Base-by-base conservation (phyloP, 1,139 yeast genomes). In the Nadsonia starkeyi-henricii region DNA sequence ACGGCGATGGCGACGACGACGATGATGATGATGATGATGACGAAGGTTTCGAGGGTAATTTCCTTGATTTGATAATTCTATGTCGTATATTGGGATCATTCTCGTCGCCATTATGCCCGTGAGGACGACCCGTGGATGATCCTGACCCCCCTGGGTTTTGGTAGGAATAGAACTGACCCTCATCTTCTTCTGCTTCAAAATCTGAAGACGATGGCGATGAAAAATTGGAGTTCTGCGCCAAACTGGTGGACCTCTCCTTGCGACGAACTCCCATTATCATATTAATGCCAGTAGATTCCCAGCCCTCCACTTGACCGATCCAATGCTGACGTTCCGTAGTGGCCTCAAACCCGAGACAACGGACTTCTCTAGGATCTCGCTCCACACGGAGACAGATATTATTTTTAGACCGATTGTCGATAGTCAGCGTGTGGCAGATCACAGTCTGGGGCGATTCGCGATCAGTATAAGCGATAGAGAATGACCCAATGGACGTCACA, bases 301-400 rank as follows among this genome's bases (percentile, higher is more conserved):
- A 85, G 20, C 79, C 78, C 57, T 79, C 85, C 9, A 84, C 78
- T 51, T 75, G 66, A 43, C 74, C 72, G 48, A 77, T 70, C 79
- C 85, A 81, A 62, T 78, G 77, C 54, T 78, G 83, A 49, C 77
- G 77, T 58, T 85, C 95, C 20, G 74, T 71, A 2, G 79, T 86
- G 0, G 83, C 78, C 53, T 79, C 85, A 59, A 85, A 83, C 43
- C 95, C 95, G 43, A 82, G 71, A 66, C 96, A 86, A 67, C 95
- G 75, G 43, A 85, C 84, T 67, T 86, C 96, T 59, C 95, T 73
- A 1, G 91, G 86, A 65, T 86, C 95, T 74, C 96, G 81, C 64
- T 86, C 95, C 41, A 84, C 94, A 65, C 95, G 77, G 49, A 85
- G 67, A 64, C 96, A 86, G 45, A 86, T 86, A 57, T 78, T 81